These are phyloP conservation scores for Schizothecium vesticola DNA, from an alignment of 495 filamentous ascomycete species.

Conservation along the genomic window DNA sequence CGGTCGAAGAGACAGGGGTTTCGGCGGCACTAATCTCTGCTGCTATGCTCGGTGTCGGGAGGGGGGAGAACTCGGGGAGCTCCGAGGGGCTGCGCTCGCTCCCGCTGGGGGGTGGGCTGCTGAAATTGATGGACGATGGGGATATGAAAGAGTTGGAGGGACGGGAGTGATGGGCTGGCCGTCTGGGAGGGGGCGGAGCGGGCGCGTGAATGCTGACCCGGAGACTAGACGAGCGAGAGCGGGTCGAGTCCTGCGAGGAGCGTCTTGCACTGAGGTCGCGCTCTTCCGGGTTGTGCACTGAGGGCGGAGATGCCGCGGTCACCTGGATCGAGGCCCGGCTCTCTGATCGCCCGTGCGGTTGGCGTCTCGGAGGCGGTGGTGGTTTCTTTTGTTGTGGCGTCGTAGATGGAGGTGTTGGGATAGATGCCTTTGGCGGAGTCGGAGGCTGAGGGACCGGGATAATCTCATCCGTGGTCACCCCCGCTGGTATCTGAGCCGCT, in stretches of 20 bases:
- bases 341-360: constrained; percentile 37
- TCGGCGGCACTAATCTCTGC: background rate
- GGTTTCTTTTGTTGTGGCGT: constrained; percentile 32
- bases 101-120: constrained; percentile 2
- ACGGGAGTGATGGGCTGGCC: constrained; percentile 31
- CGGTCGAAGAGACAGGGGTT: background rate
- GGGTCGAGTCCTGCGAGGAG: constrained; percentile 40
- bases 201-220: constrained; percentile 32
- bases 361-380: constrained; percentile 44
- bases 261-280: constrained; percentile 33
- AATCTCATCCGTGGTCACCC: constrained; percentile 25
- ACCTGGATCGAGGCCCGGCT: constrained; percentile 26
- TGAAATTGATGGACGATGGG: constrained; percentile 10
- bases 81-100: constrained; percentile 14
- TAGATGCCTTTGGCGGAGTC: constrained; percentile 29
- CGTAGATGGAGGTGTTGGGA: constrained; percentile 1
- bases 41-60: background rate
- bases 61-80: background rate
- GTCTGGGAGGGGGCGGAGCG: constrained; percentile 41
- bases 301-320: constrained; percentile 14
- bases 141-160: constrained; percentile 20
- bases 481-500: constrained; percentile 36
- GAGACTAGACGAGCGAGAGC: constrained; percentile 38
- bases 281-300: constrained; percentile 17
- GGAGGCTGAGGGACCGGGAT: constrained; percentile 26